Conservation (phyloP, 116 monocot genomes). For the Zostera marina region DNA sequence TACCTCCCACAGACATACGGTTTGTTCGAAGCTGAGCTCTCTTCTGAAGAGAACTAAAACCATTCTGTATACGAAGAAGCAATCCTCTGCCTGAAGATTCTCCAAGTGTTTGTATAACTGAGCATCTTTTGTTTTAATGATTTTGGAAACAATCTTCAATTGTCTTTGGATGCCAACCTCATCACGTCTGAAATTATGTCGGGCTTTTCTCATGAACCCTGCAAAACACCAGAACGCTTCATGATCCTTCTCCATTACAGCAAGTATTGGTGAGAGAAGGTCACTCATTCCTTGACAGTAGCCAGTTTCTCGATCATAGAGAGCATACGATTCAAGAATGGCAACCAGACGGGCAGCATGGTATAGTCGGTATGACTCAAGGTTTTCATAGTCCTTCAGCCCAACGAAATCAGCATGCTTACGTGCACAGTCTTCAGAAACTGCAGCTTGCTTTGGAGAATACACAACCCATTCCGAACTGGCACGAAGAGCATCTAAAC, state of each 20-base stretch:
- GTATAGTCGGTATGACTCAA: conserved; percentile 13
- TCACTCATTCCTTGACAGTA: conserved; percentile 26
- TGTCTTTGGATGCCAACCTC: conserved; percentile 18
- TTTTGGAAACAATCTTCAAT: conserved; percentile 12
- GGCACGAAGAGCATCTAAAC: conserved; percentile 15
- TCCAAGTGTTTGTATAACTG: conserved; percentile 15
- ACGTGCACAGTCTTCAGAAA: conserved; percentile 7
- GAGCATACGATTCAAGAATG: conserved; percentile 16
- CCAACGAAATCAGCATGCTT: conserved; percentile 5
- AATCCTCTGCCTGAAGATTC: conserved; percentile 16
- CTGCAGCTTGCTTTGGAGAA: background rate
- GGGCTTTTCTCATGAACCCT: conserved; percentile 17
- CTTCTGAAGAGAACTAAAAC: conserved; percentile 18
- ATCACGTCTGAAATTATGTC: conserved; percentile 19
- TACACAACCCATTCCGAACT: conserved; percentile 10
- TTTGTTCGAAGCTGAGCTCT: conserved; percentile 22
- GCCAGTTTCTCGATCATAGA: conserved; percentile 18
- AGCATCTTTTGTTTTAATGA: conserved; percentile 13
- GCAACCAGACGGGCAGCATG: conserved; percentile 19
- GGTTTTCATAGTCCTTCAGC: conserved; percentile 16
- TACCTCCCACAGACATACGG: conserved; percentile 21
- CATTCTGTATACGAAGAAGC: conserved; percentile 22
- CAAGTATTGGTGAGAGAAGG: conserved; percentile 17
- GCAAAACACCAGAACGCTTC: conserved; percentile 25
- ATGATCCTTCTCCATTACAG: conserved; percentile 12